These are phyloP conservation scores for Sordaria brevicollis DNA, from an alignment of 495 filamentous ascomycete species.

Conservation along the genomic window DNA sequence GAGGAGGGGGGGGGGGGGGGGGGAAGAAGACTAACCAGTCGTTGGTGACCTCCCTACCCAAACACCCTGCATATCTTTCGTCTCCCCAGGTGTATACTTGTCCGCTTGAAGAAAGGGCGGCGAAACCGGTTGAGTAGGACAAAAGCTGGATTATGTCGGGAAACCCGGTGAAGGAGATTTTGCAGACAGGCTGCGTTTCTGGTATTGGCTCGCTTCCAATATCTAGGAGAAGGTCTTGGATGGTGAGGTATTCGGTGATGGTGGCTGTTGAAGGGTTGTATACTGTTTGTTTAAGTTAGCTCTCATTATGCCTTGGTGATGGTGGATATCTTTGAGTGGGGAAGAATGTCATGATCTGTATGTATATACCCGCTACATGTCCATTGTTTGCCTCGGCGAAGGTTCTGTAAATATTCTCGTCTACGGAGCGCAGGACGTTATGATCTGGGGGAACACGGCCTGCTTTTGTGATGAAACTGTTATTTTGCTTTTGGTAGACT, in stretches of 20 bases:
- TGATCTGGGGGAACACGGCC: slow-evolving; percentile 7
- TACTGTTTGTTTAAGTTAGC: slow-evolving; percentile 1
- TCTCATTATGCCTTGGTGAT: neutral
- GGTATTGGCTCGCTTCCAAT: neutral
- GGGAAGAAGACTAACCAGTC: neutral
- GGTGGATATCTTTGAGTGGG: too few relatives aligned
- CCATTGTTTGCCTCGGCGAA: slow-evolving; percentile 20
- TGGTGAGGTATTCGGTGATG: slow-evolving; percentile 18
- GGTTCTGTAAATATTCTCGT: neutral
- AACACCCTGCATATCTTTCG: slow-evolving; percentile 37
- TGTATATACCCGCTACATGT: slow-evolving; percentile 9
- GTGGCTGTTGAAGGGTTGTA: slow-evolving; percentile 9
- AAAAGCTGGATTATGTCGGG: slow-evolving; percentile 31
- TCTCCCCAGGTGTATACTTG: slow-evolving; percentile 53
- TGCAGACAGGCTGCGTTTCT: neutral
- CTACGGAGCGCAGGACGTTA: slow-evolving; percentile 1
- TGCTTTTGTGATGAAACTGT: neutral
- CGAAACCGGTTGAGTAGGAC: slow-evolving; percentile 43
- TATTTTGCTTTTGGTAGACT: neutral
- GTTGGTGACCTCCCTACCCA: slow-evolving; percentile 31
- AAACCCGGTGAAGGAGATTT: slow-evolving; percentile 11
- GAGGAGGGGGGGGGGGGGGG: neutral
- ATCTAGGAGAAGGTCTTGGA: slow-evolving; percentile 2
- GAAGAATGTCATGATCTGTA: neutral
- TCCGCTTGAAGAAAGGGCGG: slow-evolving; percentile 35